phyloP scores from a whole-genome alignment of 768 basidiomycete genomes.

The Myochromella boudieri region DNA sequence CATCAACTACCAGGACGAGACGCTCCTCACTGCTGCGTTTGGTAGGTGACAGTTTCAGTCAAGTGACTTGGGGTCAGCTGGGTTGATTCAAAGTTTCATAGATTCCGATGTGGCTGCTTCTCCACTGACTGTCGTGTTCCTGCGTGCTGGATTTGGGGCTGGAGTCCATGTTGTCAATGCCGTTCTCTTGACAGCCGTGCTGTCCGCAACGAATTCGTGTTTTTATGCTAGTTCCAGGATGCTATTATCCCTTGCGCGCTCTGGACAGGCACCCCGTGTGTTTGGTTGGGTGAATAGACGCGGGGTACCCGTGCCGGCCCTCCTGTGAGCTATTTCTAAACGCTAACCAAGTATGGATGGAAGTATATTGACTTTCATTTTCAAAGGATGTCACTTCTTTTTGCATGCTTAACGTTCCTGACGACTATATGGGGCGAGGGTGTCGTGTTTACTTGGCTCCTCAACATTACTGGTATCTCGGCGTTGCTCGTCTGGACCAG shows the following conservation, averaged over 20 bases:
- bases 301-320: slow-evolving; percentile 61
- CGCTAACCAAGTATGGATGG: too few relatives aligned
- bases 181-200: slow-evolving; percentile 62
- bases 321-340: slow-evolving; percentile 40
- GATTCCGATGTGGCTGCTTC: slow-evolving; percentile 54
- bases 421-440: slow-evolving; percentile 60
- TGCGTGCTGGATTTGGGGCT: slow-evolving; percentile 60
- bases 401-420: slow-evolving; percentile 51
- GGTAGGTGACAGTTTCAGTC: slow-evolving; percentile 27
- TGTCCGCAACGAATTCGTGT: slow-evolving; percentile 65
- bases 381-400: slow-evolving; percentile 44
- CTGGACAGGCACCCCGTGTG: slow-evolving; percentile 61
- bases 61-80: background rate
- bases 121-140: slow-evolving; percentile 63
- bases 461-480: slow-evolving; percentile 65
- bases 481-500: slow-evolving; percentile 68
- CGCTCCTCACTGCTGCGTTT: slow-evolving; percentile 45
- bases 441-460: slow-evolving; percentile 56
- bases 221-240: slow-evolving; percentile 68
- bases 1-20: slow-evolving; percentile 59
- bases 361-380: slow-evolving; percentile 16
- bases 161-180: slow-evolving; percentile 66
- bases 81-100: slow-evolving; percentile 16
- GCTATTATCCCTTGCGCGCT: slow-evolving; percentile 58
- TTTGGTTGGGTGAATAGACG: slow-evolving; percentile 65